phyloP scores from a whole-genome alignment of 805 yeast species.

The Diddensiella santjacobensis region DNA sequence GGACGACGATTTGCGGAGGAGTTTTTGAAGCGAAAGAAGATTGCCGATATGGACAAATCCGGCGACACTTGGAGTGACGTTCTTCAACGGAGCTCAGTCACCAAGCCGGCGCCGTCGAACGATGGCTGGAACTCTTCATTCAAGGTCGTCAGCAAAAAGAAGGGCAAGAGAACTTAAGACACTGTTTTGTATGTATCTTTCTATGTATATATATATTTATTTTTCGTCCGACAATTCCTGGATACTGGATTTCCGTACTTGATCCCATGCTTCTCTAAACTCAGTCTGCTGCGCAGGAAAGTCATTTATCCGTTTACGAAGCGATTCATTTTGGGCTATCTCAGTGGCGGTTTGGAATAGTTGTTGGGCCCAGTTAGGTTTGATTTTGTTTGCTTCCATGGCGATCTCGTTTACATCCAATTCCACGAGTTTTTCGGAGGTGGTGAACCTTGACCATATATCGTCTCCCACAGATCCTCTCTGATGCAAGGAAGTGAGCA shows the following conservation, averaged over 20 bases:
- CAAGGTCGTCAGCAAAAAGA: constrained; percentile 63
- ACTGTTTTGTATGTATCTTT: background rate
- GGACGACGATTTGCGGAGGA: constrained; percentile 93
- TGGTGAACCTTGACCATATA: constrained; percentile 70
- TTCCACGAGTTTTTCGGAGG: constrained; percentile 75
- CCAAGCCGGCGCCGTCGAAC: constrained; percentile 24
- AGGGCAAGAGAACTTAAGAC: constrained; percentile 37
- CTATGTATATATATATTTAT: constrained; percentile 3
- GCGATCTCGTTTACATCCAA: constrained; percentile 75
- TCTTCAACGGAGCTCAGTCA: constrained; percentile 38
- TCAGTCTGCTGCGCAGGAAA: constrained; percentile 23
- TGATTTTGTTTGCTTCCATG: constrained; percentile 65
- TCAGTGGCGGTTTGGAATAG: constrained; percentile 81
- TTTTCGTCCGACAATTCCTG: constrained; percentile 13
- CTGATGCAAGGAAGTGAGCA: constrained; percentile 68
- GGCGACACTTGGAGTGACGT: constrained; percentile 71
- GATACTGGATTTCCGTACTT: constrained; percentile 13
- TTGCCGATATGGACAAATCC: constrained; percentile 57
- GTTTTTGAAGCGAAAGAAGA: constrained; percentile 71
- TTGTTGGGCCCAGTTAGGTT: constrained; percentile 75
- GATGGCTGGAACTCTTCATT: constrained; percentile 42
- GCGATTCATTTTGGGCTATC: constrained; percentile 86
- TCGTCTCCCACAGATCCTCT: constrained; percentile 91
- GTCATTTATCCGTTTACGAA: constrained; percentile 63
- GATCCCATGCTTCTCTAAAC: constrained; percentile 21